Conservation (phyloP, 768 basidiomycete genomes). For the Agaricus sinodeliciosus region DNA sequence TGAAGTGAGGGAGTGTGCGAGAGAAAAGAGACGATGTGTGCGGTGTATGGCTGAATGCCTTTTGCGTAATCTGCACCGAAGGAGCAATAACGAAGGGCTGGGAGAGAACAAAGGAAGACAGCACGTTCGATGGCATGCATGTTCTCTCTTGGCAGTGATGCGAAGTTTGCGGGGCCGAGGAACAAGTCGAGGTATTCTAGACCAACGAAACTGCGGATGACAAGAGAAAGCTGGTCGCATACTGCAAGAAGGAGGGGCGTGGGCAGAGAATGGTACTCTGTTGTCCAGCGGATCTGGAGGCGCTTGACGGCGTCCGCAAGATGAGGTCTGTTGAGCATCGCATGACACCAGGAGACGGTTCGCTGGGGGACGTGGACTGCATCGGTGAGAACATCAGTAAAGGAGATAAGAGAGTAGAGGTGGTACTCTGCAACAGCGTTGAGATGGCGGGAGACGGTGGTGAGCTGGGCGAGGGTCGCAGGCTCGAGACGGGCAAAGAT, state of each 20-base stretch:
- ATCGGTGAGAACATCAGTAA: constrained; percentile 40
- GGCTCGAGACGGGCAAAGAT: constrained; percentile 36
- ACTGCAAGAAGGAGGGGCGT: constrained; percentile 27
- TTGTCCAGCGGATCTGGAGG: constrained; percentile 51
- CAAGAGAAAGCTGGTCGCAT: constrained; percentile 32
- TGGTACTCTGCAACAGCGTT: constrained; percentile 52
- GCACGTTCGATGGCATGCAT: constrained; percentile 44
- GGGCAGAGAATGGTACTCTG: constrained; percentile 24
- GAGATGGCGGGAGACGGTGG: constrained; percentile 40
- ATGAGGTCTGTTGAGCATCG: constrained; percentile 39
- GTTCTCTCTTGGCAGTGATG: constrained; percentile 14
- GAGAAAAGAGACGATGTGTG: constrained; percentile 36
- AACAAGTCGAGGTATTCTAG: constrained; percentile 53
- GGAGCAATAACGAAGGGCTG: constrained; percentile 32
- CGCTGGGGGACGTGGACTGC: constrained; percentile 32
- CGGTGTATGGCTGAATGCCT: constrained; percentile 34
- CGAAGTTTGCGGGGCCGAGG: constrained; percentile 39
- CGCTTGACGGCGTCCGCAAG: constrained; percentile 38
- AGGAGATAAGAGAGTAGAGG: constrained; percentile 46
- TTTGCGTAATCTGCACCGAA: constrained; percentile 41
- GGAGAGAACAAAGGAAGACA: constrained; percentile 30
- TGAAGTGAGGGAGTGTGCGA: constrained; percentile 31
- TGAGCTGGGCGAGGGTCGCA: constrained; percentile 28
- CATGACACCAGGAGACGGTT: constrained; percentile 46
- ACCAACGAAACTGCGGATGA: constrained; percentile 27